Evolutionary conservation across 768 basidiomycete species (phyloP).

Genomic region (Mycena vitilis): DNA sequence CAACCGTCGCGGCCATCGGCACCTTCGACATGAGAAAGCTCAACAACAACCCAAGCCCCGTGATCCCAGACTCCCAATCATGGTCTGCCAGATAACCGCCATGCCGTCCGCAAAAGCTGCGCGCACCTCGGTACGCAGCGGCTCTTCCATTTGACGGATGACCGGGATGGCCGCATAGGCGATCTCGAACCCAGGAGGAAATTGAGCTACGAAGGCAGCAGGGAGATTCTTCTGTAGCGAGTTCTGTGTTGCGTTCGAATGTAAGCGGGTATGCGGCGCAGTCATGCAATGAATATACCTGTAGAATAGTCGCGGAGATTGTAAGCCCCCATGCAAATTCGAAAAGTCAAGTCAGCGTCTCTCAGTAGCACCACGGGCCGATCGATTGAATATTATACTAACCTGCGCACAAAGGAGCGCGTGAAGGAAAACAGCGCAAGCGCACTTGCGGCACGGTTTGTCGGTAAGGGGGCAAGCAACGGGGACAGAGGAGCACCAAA

Average conservation of each 20-base stretch:
- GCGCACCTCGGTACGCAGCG: constrained; percentile 46
- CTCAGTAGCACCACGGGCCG: no score
- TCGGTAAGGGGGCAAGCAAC: constrained; percentile 51
- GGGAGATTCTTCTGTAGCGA: constrained; percentile 43
- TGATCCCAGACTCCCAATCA: constrained; percentile 56
- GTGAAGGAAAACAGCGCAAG: constrained; percentile 49
- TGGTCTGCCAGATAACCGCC: constrained; percentile 51
- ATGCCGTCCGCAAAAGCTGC: constrained; percentile 55
- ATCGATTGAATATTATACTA: not conserved
- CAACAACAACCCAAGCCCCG: constrained; percentile 45
- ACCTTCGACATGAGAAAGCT: constrained; percentile 47
- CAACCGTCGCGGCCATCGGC: constrained; percentile 36
- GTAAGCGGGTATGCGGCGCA: no score
- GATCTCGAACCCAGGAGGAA: constrained; percentile 9
- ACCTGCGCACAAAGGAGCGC: not conserved
- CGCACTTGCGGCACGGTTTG: constrained; percentile 48
- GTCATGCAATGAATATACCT: no score
- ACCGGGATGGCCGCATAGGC: constrained; percentile 24
- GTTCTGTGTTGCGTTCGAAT: constrained; percentile 43
- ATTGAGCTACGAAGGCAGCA: not conserved
- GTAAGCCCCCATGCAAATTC: constrained; percentile 1
- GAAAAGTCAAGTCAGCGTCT: not conserved
- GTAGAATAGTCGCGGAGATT: not conserved
- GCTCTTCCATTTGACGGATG: constrained; percentile 34
- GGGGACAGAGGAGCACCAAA: constrained; percentile 46